Conservation (phyloP, 768 basidiomycete genomes). For the Podaxis sp. region DNA sequence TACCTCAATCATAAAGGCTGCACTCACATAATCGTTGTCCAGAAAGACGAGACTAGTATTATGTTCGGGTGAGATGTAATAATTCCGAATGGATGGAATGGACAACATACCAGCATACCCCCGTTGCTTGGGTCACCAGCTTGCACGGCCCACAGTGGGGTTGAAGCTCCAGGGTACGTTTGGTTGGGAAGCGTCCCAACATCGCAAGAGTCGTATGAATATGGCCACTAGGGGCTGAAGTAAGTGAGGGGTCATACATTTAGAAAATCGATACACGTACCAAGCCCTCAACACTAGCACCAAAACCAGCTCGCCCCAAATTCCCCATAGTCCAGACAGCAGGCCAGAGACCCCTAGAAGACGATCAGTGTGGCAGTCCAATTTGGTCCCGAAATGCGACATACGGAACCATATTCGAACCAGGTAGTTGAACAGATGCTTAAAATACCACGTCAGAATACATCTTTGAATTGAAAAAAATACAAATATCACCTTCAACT, state of each 20-base stretch:
- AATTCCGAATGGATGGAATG: neutral
- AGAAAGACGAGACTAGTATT: conserved; percentile 57
- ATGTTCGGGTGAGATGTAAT: neutral
- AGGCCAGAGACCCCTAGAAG: conserved; percentile 72
- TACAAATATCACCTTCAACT: conserved; percentile 47
- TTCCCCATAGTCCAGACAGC: conserved; percentile 80
- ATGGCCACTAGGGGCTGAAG: conserved; percentile 48
- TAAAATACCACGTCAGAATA: neutral
- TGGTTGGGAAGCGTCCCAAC: conserved; percentile 81
- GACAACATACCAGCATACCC: conserved; percentile 29
- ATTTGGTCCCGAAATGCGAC: neutral
- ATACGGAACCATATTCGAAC: conserved; percentile 44
- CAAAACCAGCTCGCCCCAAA: conserved; percentile 35
- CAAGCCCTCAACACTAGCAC: conserved; percentile 57
- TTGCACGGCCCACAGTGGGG: conserved; percentile 43
- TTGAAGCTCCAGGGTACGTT: conserved; percentile 51
- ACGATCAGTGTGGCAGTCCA: neutral
- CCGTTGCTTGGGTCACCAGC: conserved; percentile 40
- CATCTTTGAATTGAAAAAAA: no score
- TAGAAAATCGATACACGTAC: neutral
- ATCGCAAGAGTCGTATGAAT: conserved; percentile 72
- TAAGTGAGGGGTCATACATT: neutral
- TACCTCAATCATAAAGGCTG: neutral
- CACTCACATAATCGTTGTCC: conserved; percentile 46
- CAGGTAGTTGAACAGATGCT: conserved; percentile 73